phyloP scores from a whole-genome alignment of 139 green algal species.

The Tetraselmis chui region DNA sequence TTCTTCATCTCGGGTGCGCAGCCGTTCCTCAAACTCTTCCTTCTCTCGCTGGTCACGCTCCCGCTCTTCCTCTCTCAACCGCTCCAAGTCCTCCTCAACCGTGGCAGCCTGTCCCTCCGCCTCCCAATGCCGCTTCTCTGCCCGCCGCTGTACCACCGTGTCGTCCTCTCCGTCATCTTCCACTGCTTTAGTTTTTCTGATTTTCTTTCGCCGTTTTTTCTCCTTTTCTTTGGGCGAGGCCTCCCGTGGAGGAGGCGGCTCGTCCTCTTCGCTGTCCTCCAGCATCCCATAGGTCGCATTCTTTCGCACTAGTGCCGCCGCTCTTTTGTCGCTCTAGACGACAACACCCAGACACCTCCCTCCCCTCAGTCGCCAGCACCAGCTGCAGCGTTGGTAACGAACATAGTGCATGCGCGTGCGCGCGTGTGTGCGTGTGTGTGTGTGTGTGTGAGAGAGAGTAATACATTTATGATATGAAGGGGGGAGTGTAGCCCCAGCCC shows the following conservation, averaged over 20 bases:
- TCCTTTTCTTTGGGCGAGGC: slow-evolving; percentile 12
- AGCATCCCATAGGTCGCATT: slow-evolving; percentile 48
- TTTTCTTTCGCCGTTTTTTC: slow-evolving; percentile 10
- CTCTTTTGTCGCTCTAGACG: slow-evolving; percentile 6
- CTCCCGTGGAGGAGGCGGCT: slow-evolving; percentile 12
- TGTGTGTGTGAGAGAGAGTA: too few species aligned
- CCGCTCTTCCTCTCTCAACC: slow-evolving; percentile 30
- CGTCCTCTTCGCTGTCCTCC: slow-evolving; percentile 40
- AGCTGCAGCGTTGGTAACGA: not conserved
- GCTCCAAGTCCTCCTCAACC: slow-evolving; percentile 14
- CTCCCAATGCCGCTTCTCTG: slow-evolving; percentile 55
- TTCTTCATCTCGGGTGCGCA: slow-evolving; percentile 52
- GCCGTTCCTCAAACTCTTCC: slow-evolving; percentile 84
- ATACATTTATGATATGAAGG: too few species aligned
- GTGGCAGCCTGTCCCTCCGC: slow-evolving; percentile 48
- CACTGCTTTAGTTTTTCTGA: not conserved
- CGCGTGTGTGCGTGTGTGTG: too few species aligned
- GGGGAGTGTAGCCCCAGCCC: too few species aligned
- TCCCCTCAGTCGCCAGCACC: slow-evolving; percentile 17
- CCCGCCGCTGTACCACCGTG: slow-evolving; percentile 13
- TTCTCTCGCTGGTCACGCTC: slow-evolving; percentile 56
- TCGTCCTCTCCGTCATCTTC: slow-evolving; percentile 21
- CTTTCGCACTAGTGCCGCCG: slow-evolving; percentile 34
- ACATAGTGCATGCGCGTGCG: not conserved
- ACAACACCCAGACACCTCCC: too few species aligned